These are phyloP conservation scores for Hygrocybe punicea DNA, from an alignment of 768 basidiomycete genomes.

Conservation along the genomic window DNA sequence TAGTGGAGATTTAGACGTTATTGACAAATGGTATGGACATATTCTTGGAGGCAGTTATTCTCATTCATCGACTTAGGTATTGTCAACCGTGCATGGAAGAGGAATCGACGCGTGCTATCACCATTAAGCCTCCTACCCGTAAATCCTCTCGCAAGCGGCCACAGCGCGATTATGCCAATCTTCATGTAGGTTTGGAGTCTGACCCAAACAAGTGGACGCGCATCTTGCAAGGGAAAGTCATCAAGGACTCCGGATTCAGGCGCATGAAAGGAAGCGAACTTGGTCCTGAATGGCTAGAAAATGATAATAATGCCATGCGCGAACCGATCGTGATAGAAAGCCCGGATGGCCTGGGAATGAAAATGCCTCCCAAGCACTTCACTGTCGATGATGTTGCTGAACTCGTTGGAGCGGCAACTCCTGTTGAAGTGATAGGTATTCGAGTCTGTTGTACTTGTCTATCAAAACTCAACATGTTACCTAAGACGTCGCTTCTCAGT, in stretches of 20 bases:
- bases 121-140: constrained; percentile 71
- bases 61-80: constrained; percentile 47
- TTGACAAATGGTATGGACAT: constrained; percentile 72
- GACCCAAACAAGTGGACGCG: constrained; percentile 67
- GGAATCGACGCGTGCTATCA: constrained; percentile 62
- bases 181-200: constrained; percentile 61
- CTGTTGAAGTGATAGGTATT: constrained; percentile 91
- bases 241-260: constrained; percentile 61
- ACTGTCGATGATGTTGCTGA: constrained; percentile 79
- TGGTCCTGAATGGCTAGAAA: constrained; percentile 70
- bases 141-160: constrained; percentile 76
- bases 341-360: constrained; percentile 84
- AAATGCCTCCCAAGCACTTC: constrained; percentile 71
- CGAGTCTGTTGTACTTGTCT: constrained; percentile 14
- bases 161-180: constrained; percentile 74
- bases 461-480: neutral
- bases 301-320: constrained; percentile 66
- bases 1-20: constrained; percentile 56
- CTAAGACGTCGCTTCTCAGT: constrained; percentile 84
- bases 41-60: constrained; percentile 2
- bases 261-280: constrained; percentile 65
- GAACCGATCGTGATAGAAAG: constrained; percentile 81
- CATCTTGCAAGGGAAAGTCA: constrained; percentile 64
- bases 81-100: constrained; percentile 60
- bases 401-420: constrained; percentile 69